Evolutionary conservation across 306 rosid species (phyloP).

Genomic region (Macrotyloma uniflorum): DNA sequence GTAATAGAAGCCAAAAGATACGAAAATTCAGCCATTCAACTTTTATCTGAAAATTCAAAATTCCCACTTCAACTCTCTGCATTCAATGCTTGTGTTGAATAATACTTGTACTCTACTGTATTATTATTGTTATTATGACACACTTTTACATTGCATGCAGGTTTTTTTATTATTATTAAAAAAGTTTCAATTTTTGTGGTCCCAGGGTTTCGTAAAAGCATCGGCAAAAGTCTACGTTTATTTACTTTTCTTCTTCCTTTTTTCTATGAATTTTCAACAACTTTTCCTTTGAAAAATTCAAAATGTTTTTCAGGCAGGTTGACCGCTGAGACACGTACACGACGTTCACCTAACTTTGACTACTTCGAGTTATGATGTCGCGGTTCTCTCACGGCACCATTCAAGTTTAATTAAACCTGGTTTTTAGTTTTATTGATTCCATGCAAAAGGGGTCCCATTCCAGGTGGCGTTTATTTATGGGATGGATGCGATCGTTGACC

Average conservation of each 20-base stretch:
- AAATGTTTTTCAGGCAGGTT: conserved; percentile 43
- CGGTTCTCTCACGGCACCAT: conserved; percentile 8
- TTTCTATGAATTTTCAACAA: conserved; percentile 9
- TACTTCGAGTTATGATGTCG: not conserved
- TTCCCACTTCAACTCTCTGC: not conserved
- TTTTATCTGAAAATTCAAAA: conserved; percentile 14
- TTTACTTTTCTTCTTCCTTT: not conserved
- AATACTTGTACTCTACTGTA: not conserved
- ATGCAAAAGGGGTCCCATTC: conserved; percentile 24
- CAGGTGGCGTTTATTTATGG: conserved; percentile 21
- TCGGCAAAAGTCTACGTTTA: not conserved
- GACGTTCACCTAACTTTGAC: conserved; percentile 52
- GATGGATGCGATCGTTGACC: conserved; percentile 35
- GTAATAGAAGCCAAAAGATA: conserved; percentile 31
- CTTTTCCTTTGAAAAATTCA: conserved; percentile 30
- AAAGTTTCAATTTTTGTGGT: not conserved
- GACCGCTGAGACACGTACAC: conserved; percentile 29
- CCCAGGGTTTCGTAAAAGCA: not conserved
- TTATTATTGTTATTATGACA: not conserved
- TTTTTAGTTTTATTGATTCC: not conserved
- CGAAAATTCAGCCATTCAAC: not conserved
- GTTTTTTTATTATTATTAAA: no score
- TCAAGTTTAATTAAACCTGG: conserved; percentile 3
- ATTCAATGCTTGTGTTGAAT: not conserved
- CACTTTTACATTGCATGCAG: not conserved